These are phyloP conservation scores for Bromus sterilis DNA, from an alignment of 176 grass and related monocot genomes.

Conservation along the genomic window DNA sequence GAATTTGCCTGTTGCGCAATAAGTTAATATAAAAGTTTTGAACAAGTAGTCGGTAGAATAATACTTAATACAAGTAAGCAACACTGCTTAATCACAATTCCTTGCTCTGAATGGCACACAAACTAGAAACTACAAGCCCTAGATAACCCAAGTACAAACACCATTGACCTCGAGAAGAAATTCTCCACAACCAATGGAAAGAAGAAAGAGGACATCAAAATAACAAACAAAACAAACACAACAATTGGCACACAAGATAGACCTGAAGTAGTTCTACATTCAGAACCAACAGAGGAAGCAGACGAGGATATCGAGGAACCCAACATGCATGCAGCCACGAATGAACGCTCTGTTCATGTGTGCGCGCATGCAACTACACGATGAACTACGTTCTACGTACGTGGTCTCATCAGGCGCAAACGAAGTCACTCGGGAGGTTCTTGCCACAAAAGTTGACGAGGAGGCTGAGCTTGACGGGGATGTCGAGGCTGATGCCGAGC, in stretches of 20 bases:
- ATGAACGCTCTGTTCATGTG: slow-evolving; percentile 2
- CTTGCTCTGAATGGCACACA: neutral
- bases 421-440: slow-evolving; percentile 47
- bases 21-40: neutral
- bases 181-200: neutral
- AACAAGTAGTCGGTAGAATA: neutral
- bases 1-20: no score
- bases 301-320: neutral
- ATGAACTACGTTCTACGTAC: no score
- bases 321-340: slow-evolving; percentile 9
- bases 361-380: slow-evolving; percentile 4
- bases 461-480: slow-evolving; percentile 80
- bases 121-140: neutral
- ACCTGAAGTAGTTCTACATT: slow-evolving; percentile 21
- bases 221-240: neutral
- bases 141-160: neutral
- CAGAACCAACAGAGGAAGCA: slow-evolving; percentile 19
- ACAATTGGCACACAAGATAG: neutral
- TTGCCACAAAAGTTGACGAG: slow-evolving; percentile 89
- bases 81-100: neutral
- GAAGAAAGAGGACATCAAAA: neutral
- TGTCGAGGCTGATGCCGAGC: slow-evolving; percentile 64
- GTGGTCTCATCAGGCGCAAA: slow-evolving; percentile 34
- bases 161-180: neutral
- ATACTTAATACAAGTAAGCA: neutral